phyloP scores from a whole-genome alignment of 2,329 filamentous ascomycete genomes.

The Ceratocystis albifundus region DNA sequence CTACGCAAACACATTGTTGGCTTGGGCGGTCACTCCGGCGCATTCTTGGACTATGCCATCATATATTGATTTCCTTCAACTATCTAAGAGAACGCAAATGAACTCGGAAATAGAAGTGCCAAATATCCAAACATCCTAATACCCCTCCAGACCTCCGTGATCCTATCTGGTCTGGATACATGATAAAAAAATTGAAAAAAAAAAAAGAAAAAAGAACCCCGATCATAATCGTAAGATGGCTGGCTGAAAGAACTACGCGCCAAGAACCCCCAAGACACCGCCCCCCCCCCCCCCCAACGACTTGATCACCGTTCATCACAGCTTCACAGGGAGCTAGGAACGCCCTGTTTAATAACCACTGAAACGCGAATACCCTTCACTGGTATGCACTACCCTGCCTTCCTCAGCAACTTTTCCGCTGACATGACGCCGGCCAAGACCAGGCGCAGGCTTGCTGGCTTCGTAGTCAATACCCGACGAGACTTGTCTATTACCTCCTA shows the following conservation, averaged over 20 bases:
- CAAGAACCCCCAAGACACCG: neutral
- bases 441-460: constrained; percentile 27
- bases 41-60: no score
- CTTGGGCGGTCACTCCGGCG: no score
- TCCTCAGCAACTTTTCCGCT: constrained; percentile 66
- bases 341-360: neutral
- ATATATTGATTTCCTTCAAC: neutral
- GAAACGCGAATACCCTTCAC: neutral
- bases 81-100: no score
- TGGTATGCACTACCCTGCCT: constrained; percentile 34
- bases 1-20: no score
- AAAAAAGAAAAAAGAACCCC: no score
- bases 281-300: neutral
- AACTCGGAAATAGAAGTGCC: no score
- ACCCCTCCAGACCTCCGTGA: neutral
- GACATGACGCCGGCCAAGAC: constrained; percentile 46
- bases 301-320: neutral
- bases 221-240: constrained; percentile 5
- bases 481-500: constrained; percentile 42
- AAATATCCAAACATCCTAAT: neutral
- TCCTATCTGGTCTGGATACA: neutral
- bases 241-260: neutral
- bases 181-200: no score
- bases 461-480: constrained; percentile 49
- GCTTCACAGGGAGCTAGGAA: neutral